Evolutionary conservation across 192 early-diverging fungal genomes (phyloP).

Genomic region (Dissophora ornata): DNA sequence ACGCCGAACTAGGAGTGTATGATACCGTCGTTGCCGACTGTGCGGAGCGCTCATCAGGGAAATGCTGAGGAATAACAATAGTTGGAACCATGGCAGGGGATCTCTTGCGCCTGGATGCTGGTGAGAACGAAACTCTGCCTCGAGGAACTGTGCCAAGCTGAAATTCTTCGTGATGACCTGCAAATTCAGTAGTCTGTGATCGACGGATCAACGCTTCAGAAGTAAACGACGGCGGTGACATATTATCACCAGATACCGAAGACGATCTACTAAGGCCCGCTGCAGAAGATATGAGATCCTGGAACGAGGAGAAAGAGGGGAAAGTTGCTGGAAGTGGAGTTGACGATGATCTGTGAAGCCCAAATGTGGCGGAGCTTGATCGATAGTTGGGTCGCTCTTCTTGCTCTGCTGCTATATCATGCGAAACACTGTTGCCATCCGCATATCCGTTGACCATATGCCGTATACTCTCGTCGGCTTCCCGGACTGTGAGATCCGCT

Average conservation of each 20-base stretch:
- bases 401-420: not conserved
- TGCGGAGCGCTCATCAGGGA: not conserved
- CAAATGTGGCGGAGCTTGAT: conserved; percentile 25
- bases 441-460: conserved; percentile 9
- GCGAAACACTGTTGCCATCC: not conserved
- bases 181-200: conserved; percentile 6
- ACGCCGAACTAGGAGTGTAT: not conserved
- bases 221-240: conserved; percentile 5
- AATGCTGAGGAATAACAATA: conserved; percentile 24
- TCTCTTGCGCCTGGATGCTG: conserved; percentile 11
- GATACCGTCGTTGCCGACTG: conserved; percentile 18
- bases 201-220: conserved; percentile 17
- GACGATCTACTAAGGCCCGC: conserved; percentile 9
- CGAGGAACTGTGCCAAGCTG: not conserved
- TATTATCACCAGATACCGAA: not conserved
- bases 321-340: not conserved
- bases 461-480: not conserved
- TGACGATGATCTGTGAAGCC: not conserved
- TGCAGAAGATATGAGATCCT: conserved; percentile 7
- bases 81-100: conserved; percentile 33
- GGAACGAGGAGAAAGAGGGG: conserved; percentile 13
- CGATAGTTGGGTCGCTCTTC: not conserved
- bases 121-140: conserved; percentile 10
- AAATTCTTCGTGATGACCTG: not conserved
- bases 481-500: not conserved